phyloP scores from a whole-genome alignment of 1,139 yeast genomes.

The Scheffersomyces lignicola region DNA sequence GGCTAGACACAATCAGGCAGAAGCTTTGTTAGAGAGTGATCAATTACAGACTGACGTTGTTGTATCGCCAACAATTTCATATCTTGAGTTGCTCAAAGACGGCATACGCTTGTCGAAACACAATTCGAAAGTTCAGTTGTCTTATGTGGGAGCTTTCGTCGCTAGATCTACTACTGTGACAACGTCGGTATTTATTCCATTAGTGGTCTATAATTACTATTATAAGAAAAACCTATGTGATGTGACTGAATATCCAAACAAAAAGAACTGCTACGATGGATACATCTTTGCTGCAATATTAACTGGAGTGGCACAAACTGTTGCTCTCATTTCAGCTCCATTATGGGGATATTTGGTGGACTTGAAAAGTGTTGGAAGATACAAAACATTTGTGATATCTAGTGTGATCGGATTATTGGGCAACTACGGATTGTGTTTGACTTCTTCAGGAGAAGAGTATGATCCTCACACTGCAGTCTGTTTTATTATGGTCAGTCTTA shows the following conservation, averaged over 20 bases:
- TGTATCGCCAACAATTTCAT: constrained; percentile 7
- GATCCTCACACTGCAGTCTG: constrained; percentile 37
- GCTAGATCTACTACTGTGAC: constrained; percentile 66
- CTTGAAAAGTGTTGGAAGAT: constrained; percentile 35
- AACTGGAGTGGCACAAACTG: constrained; percentile 64
- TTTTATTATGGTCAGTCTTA: constrained; percentile 32
- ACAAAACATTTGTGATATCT: constrained; percentile 23
- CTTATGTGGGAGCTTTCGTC: constrained; percentile 63
- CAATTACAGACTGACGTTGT: constrained; percentile 1
- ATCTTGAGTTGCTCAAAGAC: constrained; percentile 37
- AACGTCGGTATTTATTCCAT: constrained; percentile 62
- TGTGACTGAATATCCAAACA: constrained; percentile 26
- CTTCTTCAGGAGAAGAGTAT: constrained; percentile 14
- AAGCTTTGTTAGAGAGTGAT: no score
- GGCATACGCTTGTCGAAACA: constrained; percentile 43
- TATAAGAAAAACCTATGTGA: constrained; percentile 50
- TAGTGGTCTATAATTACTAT: constrained; percentile 60
- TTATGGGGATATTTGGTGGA: constrained; percentile 62
- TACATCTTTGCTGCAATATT: constrained; percentile 65
- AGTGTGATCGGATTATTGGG: constrained; percentile 44
- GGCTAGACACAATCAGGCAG: no score
- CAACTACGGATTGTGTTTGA: constrained; percentile 29
- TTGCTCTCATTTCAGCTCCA: constrained; percentile 61
- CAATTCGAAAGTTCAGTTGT: constrained; percentile 41
- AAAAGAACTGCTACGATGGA: constrained; percentile 58